Base-by-base conservation (phyloP, 2,329 filamentous ascomycete species). In the Amesomyces nigricolor region DNA sequence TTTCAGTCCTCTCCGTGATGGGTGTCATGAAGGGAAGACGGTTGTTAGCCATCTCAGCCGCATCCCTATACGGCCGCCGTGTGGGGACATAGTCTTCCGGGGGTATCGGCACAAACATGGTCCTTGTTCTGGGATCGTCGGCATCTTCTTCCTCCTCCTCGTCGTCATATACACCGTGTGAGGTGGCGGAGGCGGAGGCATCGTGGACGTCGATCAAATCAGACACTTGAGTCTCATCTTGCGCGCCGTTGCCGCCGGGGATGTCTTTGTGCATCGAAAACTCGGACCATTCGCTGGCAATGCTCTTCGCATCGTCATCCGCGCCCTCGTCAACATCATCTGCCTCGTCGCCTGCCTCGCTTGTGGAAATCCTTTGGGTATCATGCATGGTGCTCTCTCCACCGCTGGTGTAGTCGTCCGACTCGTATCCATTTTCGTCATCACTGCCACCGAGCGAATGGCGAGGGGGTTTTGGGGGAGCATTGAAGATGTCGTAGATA, bases 1-100 rank as follows among this genome's bases (percentile, higher is more conserved):
- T 88, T 71, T 99, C 94, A 0, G 94, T 99, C 64, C 90, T 86
- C 71, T 99, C 94, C 1, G 94, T 92, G 62, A 99, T 99, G 1
- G 94, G 94, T 0, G 94, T 99, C 94, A 99, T 97, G 70, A 97
- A 99, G 3, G 92, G 94, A 9, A 97, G 77, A 53, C 91, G 86
- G 71, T 91, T 96, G 66, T 96, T 95, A 57, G 91, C 90, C 70
- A 86, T 79, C 68, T 91, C 81, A 37, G 75, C 80, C 66, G 89
- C 83, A 70, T 96, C 88, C 67, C 91, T 85, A 77, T 87, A 96
- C 56, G 89, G 88, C 47, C 86, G 81, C 54, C 81, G 87, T 16
- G 89, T 87, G 44, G 89, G 83, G 62, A 91, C 84, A 68, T 91
- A 95, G 69, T 95, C 89, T 67, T 95, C 89, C 0, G 91, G 91